A percentile compares a stretch with the other conserved stretches of the same genome.
phyloP scores from a whole-genome alignment of 163 green algal genomes.

The Scenedesmus sp. region DNA sequence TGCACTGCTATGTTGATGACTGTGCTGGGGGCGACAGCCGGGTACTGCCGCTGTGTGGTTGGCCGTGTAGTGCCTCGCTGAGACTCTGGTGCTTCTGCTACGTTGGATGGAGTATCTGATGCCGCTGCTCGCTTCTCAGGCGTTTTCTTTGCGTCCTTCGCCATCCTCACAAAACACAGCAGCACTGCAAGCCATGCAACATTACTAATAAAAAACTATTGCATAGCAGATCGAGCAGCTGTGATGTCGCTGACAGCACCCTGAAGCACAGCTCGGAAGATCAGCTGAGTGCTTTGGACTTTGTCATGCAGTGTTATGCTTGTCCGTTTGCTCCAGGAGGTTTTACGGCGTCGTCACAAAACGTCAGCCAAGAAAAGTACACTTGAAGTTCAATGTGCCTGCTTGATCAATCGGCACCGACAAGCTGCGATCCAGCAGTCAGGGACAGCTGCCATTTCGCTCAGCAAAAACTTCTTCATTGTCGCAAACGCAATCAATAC shows the following conservation, averaged over 20 bases:
- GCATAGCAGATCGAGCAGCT: neutral
- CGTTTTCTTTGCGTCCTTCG: conserved; percentile 30
- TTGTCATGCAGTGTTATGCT: neutral
- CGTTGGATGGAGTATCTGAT: neutral
- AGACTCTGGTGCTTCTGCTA: neutral
- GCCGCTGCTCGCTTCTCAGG: neutral
- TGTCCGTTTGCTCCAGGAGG: neutral
- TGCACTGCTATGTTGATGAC: conserved; percentile 55
- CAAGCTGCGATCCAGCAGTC: neutral
- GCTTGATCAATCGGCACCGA: neutral
- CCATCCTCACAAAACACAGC: conserved; percentile 21
- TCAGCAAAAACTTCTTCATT: neutral
- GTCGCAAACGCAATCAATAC: no score
- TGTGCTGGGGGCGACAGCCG: conserved; percentile 18
- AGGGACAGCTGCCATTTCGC: neutral
- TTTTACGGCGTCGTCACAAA: neutral
- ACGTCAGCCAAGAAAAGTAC: neutral
- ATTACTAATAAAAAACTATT: neutral
- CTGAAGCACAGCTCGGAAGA: neutral
- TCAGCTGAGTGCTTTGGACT: neutral
- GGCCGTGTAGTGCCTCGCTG: neutral
- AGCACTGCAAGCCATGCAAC: neutral
- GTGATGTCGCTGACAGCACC: neutral
- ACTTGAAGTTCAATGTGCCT: neutral
- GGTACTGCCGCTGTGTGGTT: neutral